Evolutionary conservation across 2,329 filamentous ascomycete genomes (phyloP).

Genomic region (Amauroascus verrucosus): DNA sequence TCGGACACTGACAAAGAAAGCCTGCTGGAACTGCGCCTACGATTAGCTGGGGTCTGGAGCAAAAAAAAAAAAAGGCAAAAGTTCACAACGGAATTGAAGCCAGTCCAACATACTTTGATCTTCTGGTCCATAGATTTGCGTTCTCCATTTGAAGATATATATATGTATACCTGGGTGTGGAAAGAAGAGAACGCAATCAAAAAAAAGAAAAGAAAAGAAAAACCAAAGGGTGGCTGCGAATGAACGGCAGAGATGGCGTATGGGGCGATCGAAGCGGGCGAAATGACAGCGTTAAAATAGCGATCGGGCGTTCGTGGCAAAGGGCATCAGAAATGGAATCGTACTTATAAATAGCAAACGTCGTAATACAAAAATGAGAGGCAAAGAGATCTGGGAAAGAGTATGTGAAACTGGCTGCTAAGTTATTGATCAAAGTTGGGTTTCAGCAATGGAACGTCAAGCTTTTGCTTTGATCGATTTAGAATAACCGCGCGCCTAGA

Average conservation of each 20-base stretch:
- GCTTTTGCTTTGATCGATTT: conserved; percentile 7
- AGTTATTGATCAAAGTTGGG: conserved; percentile 3
- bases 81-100: background rate
- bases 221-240: conserved; percentile 1
- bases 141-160: conserved; percentile 35
- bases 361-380: background rate
- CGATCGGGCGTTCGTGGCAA: conserved; percentile 1
- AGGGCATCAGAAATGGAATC: background rate
- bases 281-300: background rate
- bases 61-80: background rate
- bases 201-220: background rate
- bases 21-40: conserved; percentile 32
- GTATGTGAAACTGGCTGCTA: background rate
- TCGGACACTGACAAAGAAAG: conserved; percentile 62
- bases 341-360: background rate
- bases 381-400: background rate
- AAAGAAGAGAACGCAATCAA: background rate
- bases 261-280: background rate
- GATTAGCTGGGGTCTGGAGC: background rate
- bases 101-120: conserved; percentile 19
- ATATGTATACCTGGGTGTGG: background rate
- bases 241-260: background rate
- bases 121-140: conserved; percentile 42
- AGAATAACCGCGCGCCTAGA: conserved; percentile 1
- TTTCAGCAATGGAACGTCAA: conserved; percentile 8